Evolutionary conservation across 2,329 filamentous ascomycete genomes (phyloP), one percentile per base, ranked within the genome.

Genomic region (Botrytis cinerea): DNA sequence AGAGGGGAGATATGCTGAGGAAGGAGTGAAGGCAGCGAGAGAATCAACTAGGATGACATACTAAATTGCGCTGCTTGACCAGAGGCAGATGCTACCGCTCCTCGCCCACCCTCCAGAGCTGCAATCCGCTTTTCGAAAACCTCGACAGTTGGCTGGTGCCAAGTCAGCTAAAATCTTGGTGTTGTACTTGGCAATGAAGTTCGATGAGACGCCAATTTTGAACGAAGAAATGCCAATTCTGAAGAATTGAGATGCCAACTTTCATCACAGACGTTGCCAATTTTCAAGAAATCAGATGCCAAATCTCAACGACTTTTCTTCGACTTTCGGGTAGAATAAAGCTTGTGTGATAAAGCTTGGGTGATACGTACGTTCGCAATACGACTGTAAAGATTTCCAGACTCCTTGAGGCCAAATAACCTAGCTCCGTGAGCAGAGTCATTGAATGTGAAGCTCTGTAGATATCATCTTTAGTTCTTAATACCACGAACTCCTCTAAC

Each of bases 121-220:
- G 95, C 95, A 70, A 98, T 92, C 74, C 95, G 90, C 86, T 98
- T 97, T 85, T 98, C 96, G 76, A 98, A 95, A 38, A 98, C 95
- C 83, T 96, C 95, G 77, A 95, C 92, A 0, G 95, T 98, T 3
- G 95, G 95, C 91, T 93, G 57, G 69, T 5, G 18, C 62, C 64
- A 43, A 69, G 71, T 72, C 22, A 72, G 62, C 71, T 72, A 69
- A 72, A 32, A 61, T 60, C 40, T 69, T 32, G 45, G 51, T 43
- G 43, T 8, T 59, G 38, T 75, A 70, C 63, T 71, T 54, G 62
- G 66, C 66, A 25, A 18, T 70, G 60, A 60, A 64, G 48, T 45
- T 10, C 67, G 38, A 57, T 72, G 38, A 59, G 70, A 72, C 57
- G 70, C 18, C 46, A 71, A 71, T 62, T 51, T 18, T 43, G 38